Percentiles rank a stretch among this genome's conserved stretches.
Evolutionary conservation across 2,329 filamentous ascomycete species (phyloP).

Genomic region (Mariannaea sp.): DNA sequence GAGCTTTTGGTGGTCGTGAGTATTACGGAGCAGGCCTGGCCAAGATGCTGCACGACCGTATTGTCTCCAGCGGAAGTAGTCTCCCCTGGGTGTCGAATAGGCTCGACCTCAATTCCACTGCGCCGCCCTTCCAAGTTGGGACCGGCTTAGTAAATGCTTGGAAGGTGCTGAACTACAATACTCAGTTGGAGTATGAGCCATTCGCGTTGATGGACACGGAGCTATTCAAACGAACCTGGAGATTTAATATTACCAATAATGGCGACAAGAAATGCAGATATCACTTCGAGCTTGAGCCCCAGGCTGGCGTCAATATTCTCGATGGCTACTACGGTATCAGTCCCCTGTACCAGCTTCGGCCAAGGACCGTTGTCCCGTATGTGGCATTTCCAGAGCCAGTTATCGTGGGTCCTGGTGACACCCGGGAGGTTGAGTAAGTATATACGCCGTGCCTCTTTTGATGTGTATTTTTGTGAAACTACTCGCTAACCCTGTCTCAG

Average conservation of each 20-base stretch:
- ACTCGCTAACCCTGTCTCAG: constrained; percentile 21
- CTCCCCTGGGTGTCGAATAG: constrained; percentile 39
- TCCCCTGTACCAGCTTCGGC: constrained; percentile 36
- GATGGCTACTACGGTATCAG: constrained; percentile 39
- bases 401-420: constrained; percentile 38
- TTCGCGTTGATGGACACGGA: constrained; percentile 57
- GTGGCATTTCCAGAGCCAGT: constrained; percentile 38
- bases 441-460: too few relatives aligned
- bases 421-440: constrained; percentile 36
- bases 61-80: constrained; percentile 42
- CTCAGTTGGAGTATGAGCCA: constrained; percentile 46
- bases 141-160: constrained; percentile 54
- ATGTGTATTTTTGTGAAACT: too few relatives aligned
- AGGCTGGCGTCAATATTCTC: constrained; percentile 46
- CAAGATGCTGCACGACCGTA: constrained; percentile 41
- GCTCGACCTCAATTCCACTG: constrained; percentile 32
- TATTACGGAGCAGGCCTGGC: constrained; percentile 44
- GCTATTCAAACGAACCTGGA: constrained; percentile 45
- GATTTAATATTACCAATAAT: constrained; percentile 50
- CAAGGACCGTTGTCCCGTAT: constrained; percentile 36
- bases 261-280: constrained; percentile 48
- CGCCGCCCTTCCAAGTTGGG: constrained; percentile 49
- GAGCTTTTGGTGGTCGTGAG: constrained; percentile 47
- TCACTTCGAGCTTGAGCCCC: constrained; percentile 46
- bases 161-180: constrained; percentile 49